Base-by-base conservation (phyloP, 2,329 filamentous ascomycete genomes). In the Pseudofabraea citricarpa region DNA sequence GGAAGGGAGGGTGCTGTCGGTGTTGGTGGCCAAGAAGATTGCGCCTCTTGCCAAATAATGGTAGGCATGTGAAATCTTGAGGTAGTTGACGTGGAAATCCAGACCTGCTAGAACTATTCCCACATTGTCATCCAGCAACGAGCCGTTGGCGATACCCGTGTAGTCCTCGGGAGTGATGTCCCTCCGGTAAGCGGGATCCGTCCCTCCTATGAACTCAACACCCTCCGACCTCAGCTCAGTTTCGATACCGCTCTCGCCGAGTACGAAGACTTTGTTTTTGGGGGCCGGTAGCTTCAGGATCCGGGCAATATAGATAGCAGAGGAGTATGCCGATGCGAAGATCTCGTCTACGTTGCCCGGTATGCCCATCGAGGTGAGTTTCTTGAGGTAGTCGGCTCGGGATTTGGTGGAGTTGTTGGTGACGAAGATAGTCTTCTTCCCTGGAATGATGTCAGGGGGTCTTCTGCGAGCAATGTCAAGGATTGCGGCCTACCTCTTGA, bases 391-490 rank as follows among this genome's bases (percentile, higher is more conserved):
- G 63, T 96, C 90, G 39, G 78, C 73, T 44, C 93, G 85, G 9
- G 91, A 95, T 65, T 98, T 98, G 45, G 93, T 97, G 60, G 90
- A 96, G 72, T 98, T 98, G 71, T 98, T 98, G 31, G 93, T 98
- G 41, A 98, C 93, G 62, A 98, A 98, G 43, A 98, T 83, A 24
- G 93, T 77, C 62, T 85, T 85, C 67, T 98, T 98, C 61, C 88
- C 90, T 93, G 41, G 21, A 26, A 12, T 36, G 42, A 53, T 21
- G 16, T 47, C 31, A 45, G 39, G 13, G 31, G 18, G 6, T n/a
- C 5, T 18, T 12, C 15, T 49, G 18, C 53, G 29, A 49, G 41
- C 26, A 38, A 31, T 24, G 21, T n/a, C 21, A 12, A 43, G n/a
- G 18, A 15, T 31, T n/a, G n/a, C 27, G 5, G 57, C 62, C 48